Conservation (phyloP, 129 eudicot genomes). For the Apium graveolens region DNA sequence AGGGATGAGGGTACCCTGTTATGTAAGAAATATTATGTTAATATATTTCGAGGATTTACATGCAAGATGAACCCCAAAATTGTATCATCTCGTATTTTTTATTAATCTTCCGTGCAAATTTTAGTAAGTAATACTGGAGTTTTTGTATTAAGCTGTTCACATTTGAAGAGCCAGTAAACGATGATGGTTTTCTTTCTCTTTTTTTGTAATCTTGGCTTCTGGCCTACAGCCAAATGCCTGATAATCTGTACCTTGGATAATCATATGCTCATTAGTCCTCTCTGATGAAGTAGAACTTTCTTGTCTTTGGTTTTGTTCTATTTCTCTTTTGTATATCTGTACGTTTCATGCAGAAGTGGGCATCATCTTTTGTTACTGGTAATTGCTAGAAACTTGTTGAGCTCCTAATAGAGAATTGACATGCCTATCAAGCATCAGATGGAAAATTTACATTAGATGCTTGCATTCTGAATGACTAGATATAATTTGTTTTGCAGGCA, state of each 20-base stretch:
- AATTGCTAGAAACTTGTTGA: neutral
- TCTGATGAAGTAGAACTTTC: neutral
- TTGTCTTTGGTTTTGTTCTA: neutral
- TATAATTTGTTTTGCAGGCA: constrained; percentile 46
- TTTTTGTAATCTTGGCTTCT: too few species aligned
- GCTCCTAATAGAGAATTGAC: neutral
- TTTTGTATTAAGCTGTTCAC: neutral
- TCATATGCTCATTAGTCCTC: neutral
- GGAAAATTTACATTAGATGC: neutral
- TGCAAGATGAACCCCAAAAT: neutral
- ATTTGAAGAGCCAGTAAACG: too few species aligned
- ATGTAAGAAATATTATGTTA: neutral
- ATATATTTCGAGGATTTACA: neutral
- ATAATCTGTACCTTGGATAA: neutral
- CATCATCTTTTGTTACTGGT: neutral
- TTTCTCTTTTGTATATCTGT: too few species aligned
- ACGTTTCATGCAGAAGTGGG: neutral
- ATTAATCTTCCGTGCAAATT: neutral
- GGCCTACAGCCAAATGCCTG: neutral
- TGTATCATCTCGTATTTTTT: neutral
- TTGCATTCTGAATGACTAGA: neutral
- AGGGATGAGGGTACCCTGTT: neutral
- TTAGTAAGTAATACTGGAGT: neutral
- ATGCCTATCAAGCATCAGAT: neutral
- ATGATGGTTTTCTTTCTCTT: too few species aligned